Percentiles rank a stretch among this genome's conserved stretches.
These are phyloP conservation scores for Xerocomus potaroensis DNA, from an alignment of 768 basidiomycete species.

Conservation along the genomic window DNA sequence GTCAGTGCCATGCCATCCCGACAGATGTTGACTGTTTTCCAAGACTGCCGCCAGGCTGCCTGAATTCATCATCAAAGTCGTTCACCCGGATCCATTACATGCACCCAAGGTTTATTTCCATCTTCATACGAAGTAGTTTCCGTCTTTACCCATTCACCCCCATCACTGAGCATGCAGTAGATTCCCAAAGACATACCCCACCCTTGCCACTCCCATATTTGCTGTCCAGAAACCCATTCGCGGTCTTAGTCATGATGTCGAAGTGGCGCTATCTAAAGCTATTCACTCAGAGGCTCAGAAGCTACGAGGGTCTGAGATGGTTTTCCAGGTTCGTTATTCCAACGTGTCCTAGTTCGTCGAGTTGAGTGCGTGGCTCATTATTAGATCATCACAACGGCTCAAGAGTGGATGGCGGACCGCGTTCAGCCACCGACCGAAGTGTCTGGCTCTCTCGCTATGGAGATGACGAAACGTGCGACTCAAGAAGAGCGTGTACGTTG, in stretches of 20 bases:
- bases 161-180: constrained; percentile 32
- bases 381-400: constrained; percentile 62
- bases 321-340: constrained; percentile 57
- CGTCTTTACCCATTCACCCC: constrained; percentile 13
- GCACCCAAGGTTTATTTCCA: constrained; percentile 58
- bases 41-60: constrained; percentile 67
- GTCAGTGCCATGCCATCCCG: constrained; percentile 7
- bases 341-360: not conserved
- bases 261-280: constrained; percentile 50
- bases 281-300: constrained; percentile 66
- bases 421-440: constrained; percentile 55
- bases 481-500: constrained; percentile 60
- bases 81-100: constrained; percentile 57
- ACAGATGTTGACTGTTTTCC: constrained; percentile 3
- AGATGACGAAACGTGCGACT: constrained; percentile 72
- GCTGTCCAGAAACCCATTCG: constrained; percentile 59
- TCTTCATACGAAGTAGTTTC: constrained; percentile 60
- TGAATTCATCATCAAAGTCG: constrained; percentile 72
- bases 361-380: not conserved
- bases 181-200: constrained; percentile 82
- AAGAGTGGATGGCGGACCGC: constrained; percentile 66
- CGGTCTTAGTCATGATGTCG: constrained; percentile 56
- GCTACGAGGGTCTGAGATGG: constrained; percentile 67
- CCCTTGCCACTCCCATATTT: constrained; percentile 63
- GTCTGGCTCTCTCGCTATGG: constrained; percentile 66